Evolutionary conservation across 2,329 filamentous ascomycete genomes (phyloP), one percentile per base, ranked within the genome.

Genomic region (Cryphonectria carpinicola): DNA sequence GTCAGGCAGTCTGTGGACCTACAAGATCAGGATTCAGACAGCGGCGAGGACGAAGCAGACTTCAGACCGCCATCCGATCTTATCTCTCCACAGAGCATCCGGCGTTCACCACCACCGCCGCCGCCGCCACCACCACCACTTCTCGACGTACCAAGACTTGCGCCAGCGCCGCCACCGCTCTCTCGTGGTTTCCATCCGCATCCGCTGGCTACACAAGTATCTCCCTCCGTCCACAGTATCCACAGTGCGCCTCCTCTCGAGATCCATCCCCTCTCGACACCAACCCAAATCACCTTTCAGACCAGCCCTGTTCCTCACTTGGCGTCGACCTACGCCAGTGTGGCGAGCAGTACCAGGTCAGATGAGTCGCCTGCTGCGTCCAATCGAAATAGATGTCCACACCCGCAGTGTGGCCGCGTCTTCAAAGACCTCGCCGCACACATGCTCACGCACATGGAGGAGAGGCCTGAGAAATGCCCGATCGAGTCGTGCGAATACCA

Each of bases 401-500:
- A 87, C 70, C 85, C 87, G 1, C 86, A 88, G 61, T 89, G 87
- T 72, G 87, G 87, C 17, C 85, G 86, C 52, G 82, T 87, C 7
- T 88, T 89, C 79, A 89, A 90, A 75, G 89, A 91, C 73, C 81
- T 91, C 19, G 85, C 96, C 76, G 94, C 96, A 6, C 96, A 99
- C 80, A 97, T 97, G 93, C 88, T 98, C 75, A 99, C 96, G 0
- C 96, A 99, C 80, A 93, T 97, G 82, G 92, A 92, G 72, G 94
- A 98, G 81, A 88, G 96, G 41, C 96, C 96, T 0, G 95, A 98
- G 78, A 98, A 98, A 80, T 99, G 96, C 80, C 95, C 95, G 0
- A 98, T 98, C 71, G 87, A 92, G 69, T 95, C 91, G 2, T 98
- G 95, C 84, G 94, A 98, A 77, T 98, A 98, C 79, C 93, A 98